phyloP scores from a whole-genome alignment of 306 rosid genomes.

The Ormosia emarginata region DNA sequence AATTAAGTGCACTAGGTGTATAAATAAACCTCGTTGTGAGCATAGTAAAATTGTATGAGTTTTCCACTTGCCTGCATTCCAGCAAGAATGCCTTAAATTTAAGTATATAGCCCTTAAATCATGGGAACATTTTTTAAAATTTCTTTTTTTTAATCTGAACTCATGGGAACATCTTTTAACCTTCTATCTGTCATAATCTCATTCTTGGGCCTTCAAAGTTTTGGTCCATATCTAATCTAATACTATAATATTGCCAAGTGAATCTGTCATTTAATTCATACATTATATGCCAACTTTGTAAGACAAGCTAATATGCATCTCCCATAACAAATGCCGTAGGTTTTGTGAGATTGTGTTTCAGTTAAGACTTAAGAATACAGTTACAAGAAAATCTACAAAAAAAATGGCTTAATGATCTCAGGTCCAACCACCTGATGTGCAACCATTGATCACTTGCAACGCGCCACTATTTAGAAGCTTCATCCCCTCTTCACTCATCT shows the following conservation, averaged over 20 bases:
- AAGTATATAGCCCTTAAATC: too few species aligned
- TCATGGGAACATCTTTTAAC: neutral
- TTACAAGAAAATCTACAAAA: neutral
- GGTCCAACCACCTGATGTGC: constrained; percentile 25
- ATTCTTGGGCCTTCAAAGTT: neutral
- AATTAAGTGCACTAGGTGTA: too few species aligned
- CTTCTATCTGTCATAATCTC: neutral
- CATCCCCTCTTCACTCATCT: constrained; percentile 90
- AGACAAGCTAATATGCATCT: neutral
- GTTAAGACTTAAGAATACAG: neutral
- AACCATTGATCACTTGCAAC: constrained; percentile 48
- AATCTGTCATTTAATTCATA: neutral
- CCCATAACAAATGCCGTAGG: neutral
- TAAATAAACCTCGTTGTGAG: neutral
- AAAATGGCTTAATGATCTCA: neutral
- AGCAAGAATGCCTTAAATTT: too few species aligned
- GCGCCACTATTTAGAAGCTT: constrained; percentile 71
- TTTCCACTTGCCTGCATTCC: neutral
- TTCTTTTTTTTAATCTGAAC: too few species aligned
- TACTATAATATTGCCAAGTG: neutral
- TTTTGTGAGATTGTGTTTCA: neutral
- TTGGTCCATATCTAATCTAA: neutral
- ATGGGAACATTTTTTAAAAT: too few species aligned
- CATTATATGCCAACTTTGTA: neutral
- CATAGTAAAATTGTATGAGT: neutral